Evolutionary conservation across 345 rosid genomes (phyloP).

Genomic region (Mallotus nudiflorus): DNA sequence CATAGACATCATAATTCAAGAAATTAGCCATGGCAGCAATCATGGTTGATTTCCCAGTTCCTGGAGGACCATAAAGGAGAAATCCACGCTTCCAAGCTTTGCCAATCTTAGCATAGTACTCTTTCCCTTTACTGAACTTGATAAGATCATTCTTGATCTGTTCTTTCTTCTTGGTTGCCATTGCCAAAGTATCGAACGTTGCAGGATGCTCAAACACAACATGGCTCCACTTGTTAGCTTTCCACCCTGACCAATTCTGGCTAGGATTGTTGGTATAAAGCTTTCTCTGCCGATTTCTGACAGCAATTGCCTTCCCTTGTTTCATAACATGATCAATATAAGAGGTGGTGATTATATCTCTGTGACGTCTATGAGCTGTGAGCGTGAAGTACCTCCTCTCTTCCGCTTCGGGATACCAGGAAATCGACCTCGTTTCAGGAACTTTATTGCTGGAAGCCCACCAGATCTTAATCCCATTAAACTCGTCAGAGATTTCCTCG

Average conservation of each 20-base stretch:
- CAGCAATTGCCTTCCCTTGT: conserved; percentile 16
- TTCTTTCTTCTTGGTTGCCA: conserved; percentile 48
- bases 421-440: background rate
- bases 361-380: background rate
- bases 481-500: conserved; percentile 7
- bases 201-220: conserved; percentile 11
- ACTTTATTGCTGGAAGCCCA: conserved; percentile 5
- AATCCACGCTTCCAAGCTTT: no score
- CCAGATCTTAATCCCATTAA: conserved; percentile 13
- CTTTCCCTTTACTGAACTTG: no score
- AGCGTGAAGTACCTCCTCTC: conserved; percentile 6
- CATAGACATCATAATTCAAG: no score
- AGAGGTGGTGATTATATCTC: background rate
- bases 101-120: no score
- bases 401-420: background rate
- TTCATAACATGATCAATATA: conserved; percentile 11
- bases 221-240: conserved; percentile 18
- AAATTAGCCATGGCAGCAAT: conserved; percentile 79
- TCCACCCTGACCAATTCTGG: conserved; percentile 4
- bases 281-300: conserved; percentile 19
- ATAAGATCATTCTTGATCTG: conserved; percentile 50
- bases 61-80: conserved; percentile 74
- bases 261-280: conserved; percentile 23
- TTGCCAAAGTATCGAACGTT: conserved; percentile 35
- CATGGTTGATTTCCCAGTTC: conserved; percentile 71